These are phyloP conservation scores for Leccinum obscurum DNA, from an alignment of 768 basidiomycete genomes.

Conservation along the genomic window DNA sequence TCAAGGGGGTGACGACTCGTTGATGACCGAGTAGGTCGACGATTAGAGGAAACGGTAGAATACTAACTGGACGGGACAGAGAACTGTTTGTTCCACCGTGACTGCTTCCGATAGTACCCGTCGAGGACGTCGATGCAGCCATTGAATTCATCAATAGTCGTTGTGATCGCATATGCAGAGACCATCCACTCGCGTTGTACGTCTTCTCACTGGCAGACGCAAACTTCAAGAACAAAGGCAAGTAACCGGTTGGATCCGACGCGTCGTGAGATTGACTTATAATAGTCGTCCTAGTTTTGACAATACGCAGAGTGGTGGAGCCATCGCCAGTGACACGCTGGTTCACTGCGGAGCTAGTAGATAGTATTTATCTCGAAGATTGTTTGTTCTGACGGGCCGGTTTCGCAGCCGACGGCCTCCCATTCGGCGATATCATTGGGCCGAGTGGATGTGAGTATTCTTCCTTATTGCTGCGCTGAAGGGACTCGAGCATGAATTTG, in stretches of 20 bases:
- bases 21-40: slow-evolving; percentile 70
- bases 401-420: slow-evolving; percentile 54
- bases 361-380: slow-evolving; percentile 11
- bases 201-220: slow-evolving; percentile 62
- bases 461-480: no score
- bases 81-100: slow-evolving; percentile 76
- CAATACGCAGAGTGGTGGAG: slow-evolving; percentile 70
- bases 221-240: slow-evolving; percentile 62
- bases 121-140: slow-evolving; percentile 69
- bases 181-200: slow-evolving; percentile 75
- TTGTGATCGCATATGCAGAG: slow-evolving; percentile 39
- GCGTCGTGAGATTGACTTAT: background rate
- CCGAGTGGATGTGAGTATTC: no score
- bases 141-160: slow-evolving; percentile 60
- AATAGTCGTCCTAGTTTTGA: slow-evolving; percentile 51
- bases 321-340: slow-evolving; percentile 67
- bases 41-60: background rate
- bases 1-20: slow-evolving; percentile 71
- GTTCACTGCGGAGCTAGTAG: slow-evolving; percentile 63
- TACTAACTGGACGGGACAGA: slow-evolving; percentile 36
- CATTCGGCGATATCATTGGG: slow-evolving; percentile 79
- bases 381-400: background rate
- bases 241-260: slow-evolving; percentile 1
- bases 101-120: slow-evolving; percentile 70
- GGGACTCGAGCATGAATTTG: background rate